phyloP scores from a whole-genome alignment of 768 basidiomycete genomes.

The Naganishia friedmannii region DNA sequence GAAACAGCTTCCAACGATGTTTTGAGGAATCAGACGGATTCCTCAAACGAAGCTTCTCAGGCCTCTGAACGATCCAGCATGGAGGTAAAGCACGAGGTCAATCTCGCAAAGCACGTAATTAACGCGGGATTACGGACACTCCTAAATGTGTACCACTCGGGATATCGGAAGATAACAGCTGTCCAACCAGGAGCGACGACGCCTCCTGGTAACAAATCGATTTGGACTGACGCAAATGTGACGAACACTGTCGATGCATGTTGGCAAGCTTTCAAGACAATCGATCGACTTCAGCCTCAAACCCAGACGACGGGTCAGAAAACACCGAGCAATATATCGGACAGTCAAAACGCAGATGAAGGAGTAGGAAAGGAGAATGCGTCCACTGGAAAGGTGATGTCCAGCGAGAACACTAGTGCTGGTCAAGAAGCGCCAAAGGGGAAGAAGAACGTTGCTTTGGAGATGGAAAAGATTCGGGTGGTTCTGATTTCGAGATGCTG shows the following conservation, averaged over 20 bases:
- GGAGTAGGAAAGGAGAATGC: neutral
- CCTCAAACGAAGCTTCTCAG: neutral
- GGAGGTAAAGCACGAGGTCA: slow-evolving; percentile 12
- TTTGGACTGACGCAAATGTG: slow-evolving; percentile 4
- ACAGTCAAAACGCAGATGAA: neutral
- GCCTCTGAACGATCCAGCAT: no score
- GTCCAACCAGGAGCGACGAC: neutral
- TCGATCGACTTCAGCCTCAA: slow-evolving; percentile 7
- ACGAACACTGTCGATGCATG: slow-evolving; percentile 3
- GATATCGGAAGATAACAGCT: neutral
- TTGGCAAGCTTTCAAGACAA: slow-evolving; percentile 17
- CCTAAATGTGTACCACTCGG: slow-evolving; percentile 7
- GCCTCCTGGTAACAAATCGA: neutral
- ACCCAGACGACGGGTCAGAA: neutral
- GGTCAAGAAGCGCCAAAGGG: neutral
- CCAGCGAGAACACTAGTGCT: neutral
- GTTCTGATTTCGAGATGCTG: slow-evolving; percentile 14
- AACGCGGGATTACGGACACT: slow-evolving; percentile 9
- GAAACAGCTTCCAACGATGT: neutral
- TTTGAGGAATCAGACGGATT: neutral
- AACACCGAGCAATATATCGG: neutral
- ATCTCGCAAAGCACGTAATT: slow-evolving; percentile 20
- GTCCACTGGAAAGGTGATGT: neutral
- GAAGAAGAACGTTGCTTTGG: neutral
- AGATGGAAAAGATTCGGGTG: slow-evolving; percentile 17